A percentile compares a stretch with the other conserved stretches of the same genome.
phyloP scores from a whole-genome alignment of 1,139 yeast species.

The Pichia norvegensis region DNA sequence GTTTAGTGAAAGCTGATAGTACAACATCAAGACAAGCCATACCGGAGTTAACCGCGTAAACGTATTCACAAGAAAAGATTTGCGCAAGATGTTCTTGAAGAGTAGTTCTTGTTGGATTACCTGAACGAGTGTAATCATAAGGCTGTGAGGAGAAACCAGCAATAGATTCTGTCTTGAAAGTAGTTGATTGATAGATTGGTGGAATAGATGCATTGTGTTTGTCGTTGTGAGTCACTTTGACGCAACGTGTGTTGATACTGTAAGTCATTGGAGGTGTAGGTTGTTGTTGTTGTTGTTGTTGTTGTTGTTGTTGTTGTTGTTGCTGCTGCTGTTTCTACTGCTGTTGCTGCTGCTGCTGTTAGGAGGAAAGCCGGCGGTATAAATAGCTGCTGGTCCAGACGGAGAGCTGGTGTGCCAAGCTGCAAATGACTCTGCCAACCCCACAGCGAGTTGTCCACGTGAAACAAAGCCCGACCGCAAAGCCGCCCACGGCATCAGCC shows the following conservation, averaged over 20 bases:
- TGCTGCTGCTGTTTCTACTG: too few relatives aligned
- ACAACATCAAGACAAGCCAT: constrained; percentile 91
- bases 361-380: too few relatives aligned
- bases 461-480: too few relatives aligned
- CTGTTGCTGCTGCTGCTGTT: too few relatives aligned
- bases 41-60: constrained; percentile 81
- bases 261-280: constrained; percentile 19
- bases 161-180: constrained; percentile 76
- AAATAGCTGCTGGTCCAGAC: too few relatives aligned
- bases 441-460: too few relatives aligned
- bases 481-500: too few relatives aligned
- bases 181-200: constrained; percentile 88
- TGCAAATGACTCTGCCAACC: too few relatives aligned
- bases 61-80: constrained; percentile 65
- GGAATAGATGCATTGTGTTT: constrained; percentile 77
- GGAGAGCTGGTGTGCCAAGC: too few relatives aligned
- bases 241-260: constrained; percentile 66
- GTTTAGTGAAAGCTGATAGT: constrained; percentile 51
- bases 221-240: constrained; percentile 58
- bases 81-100: constrained; percentile 70
- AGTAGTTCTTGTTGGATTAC: constrained; percentile 83
- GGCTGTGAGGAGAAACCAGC: constrained; percentile 57
- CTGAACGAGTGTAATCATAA: constrained; percentile 90
- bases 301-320: background rate
- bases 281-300: background rate